These are phyloP conservation scores for Penicillium chermesinum DNA, from an alignment of 495 filamentous ascomycete genomes.

Conservation along the genomic window DNA sequence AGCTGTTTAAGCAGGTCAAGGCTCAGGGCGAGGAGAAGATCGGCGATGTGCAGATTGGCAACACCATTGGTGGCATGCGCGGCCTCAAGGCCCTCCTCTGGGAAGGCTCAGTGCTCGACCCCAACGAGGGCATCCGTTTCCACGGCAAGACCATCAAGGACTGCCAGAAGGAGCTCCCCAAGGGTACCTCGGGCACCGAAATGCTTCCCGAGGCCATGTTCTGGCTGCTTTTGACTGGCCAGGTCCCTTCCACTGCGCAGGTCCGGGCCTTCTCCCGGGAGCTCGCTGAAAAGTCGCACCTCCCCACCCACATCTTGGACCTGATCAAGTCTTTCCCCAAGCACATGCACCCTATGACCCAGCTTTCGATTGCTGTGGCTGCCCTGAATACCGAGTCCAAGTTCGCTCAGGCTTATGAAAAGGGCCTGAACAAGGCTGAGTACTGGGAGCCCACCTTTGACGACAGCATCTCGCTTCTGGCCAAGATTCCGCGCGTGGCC, in stretches of 20 bases:
- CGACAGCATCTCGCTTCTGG: conserved; percentile 87
- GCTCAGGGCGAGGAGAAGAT: conserved; percentile 73
- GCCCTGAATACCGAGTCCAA: conserved; percentile 86
- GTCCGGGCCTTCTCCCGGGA: conserved; percentile 76
- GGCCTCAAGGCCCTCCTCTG: conserved; percentile 97
- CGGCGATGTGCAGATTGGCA: conserved; percentile 91
- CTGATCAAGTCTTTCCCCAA: conserved; percentile 87
- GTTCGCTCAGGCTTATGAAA: conserved; percentile 89
- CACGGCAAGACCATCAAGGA: conserved; percentile 97
- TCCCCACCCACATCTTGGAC: conserved; percentile 80
- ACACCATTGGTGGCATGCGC: conserved; percentile 93
- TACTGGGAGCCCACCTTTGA: conserved; percentile 99
- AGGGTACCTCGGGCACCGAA: conserved; percentile 89
- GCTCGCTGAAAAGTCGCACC: conserved; percentile 75
- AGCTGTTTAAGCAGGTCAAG: conserved; percentile 88
- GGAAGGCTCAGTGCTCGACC: conserved; percentile 96
- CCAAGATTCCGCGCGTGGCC: conserved; percentile 93
- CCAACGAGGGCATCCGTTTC: conserved; percentile 96
- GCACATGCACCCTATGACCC: conserved; percentile 94
- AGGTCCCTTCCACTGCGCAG: conserved; percentile 79
- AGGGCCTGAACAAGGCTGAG: conserved; percentile 84
- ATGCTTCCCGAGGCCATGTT: conserved; percentile 99
- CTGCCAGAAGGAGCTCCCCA: conserved; percentile 89
- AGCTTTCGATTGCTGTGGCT: conserved; percentile 90
- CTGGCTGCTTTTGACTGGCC: conserved; percentile 93